Conservation (phyloP, 257 asterid genomes). For the Catharanthus roseus region DNA sequence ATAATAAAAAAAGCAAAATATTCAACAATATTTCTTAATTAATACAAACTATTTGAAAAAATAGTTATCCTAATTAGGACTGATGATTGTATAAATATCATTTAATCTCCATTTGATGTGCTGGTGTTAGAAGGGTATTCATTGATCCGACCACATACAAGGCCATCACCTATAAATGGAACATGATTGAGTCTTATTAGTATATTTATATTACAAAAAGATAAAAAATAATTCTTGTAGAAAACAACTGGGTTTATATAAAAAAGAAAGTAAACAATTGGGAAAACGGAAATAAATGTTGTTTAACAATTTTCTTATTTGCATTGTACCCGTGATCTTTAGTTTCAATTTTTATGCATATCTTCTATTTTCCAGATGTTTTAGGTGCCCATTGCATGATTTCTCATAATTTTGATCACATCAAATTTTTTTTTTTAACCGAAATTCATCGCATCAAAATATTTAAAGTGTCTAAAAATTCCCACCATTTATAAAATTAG, state of each 20-base stretch:
- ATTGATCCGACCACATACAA: conserved; percentile 28
- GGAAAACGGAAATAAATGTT: not conserved
- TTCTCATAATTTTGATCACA: no score
- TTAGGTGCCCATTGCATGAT: no score
- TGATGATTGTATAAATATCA: conserved; percentile 46
- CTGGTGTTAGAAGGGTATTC: conserved; percentile 20
- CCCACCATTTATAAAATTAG: no score
- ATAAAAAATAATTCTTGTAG: not conserved
- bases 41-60: not conserved
- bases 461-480: no score
- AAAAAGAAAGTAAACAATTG: not conserved
- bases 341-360: no score
- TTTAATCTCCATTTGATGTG: conserved; percentile 37
- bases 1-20: no score
- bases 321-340: no score
- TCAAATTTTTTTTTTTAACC: no score
- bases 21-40: no score
- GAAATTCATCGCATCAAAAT: no score
- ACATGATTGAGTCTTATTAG: not conserved
- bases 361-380: no score
- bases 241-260: not conserved
- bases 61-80: conserved; percentile 2
- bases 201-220: not conserved
- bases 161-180: conserved; percentile 31
- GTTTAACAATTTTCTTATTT: no score